A percentile compares a stretch with the other conserved stretches of the same genome.
These are phyloP conservation scores for Triticum monococcum DNA, from an alignment of 176 grass and related monocot genomes.

Conservation along the genomic window DNA sequence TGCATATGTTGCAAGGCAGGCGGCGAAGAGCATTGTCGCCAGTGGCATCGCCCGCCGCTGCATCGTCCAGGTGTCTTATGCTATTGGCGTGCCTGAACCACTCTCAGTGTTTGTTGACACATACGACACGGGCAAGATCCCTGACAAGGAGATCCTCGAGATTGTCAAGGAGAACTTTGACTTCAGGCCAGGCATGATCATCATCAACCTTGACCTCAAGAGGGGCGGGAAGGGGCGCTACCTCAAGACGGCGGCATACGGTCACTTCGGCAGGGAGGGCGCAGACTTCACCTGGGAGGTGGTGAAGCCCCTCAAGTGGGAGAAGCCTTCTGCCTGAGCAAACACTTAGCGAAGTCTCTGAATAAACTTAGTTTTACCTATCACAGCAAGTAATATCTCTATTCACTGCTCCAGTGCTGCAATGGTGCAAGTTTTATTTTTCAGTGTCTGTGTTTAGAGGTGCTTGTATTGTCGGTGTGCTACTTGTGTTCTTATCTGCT, in stretches of 20 bases:
- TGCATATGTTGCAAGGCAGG: conserved; percentile 9
- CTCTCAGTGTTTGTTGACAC: conserved; percentile 5
- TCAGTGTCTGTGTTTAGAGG: not conserved
- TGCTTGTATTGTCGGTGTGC: conserved; percentile 16
- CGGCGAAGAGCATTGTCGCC: not conserved
- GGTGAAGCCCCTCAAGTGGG: conserved; percentile 18
- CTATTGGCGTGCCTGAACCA: conserved; percentile 5
- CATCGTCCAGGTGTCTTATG: conserved; percentile 13
- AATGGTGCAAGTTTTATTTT: not conserved
- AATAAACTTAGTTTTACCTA: not conserved
- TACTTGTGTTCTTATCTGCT: not conserved
- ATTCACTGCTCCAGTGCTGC: not conserved
- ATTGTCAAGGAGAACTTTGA: conserved; percentile 14
- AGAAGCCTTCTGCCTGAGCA: conserved; percentile 7
- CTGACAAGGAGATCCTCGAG: conserved; percentile 9
- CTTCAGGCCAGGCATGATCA: conserved; percentile 17
- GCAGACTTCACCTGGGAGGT: conserved; percentile 12
- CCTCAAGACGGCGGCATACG: conserved; percentile 2
- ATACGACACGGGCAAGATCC: conserved; percentile 12
- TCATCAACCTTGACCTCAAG: conserved; percentile 3
- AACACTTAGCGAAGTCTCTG: not conserved
- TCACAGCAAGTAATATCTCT: not conserved
- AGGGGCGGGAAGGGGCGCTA: not conserved
- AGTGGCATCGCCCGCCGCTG: not conserved
- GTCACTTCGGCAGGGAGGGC: conserved; percentile 5